These are phyloP conservation scores for Scytalidium lignicola DNA, from an alignment of 2,329 filamentous ascomycete genomes.

Conservation along the genomic window DNA sequence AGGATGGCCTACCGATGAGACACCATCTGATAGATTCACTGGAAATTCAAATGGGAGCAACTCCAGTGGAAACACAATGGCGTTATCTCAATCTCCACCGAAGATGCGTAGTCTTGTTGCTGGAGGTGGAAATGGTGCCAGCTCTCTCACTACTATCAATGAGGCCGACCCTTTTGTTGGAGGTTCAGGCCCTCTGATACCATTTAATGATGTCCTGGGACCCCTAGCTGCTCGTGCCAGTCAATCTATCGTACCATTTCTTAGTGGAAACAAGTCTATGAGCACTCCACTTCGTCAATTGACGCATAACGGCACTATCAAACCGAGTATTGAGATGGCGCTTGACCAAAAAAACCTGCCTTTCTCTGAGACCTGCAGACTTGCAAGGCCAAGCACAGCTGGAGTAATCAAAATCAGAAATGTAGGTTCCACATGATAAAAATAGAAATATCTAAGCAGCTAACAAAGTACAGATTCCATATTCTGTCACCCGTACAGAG, in stretches of 20 bases:
- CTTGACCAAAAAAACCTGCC: constrained; percentile 25
- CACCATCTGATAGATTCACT: constrained; percentile 2
- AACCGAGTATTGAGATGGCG: constrained; percentile 22
- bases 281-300: constrained; percentile 13
- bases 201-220: constrained; percentile 10
- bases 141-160: constrained; percentile 5
- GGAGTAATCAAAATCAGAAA: constrained; percentile 33
- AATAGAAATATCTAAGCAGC: constrained; percentile 4
- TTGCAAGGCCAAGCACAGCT: constrained; percentile 18
- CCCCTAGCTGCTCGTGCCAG: constrained; percentile 2
- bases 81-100: constrained; percentile 5
- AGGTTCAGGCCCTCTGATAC: constrained; percentile 1
- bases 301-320: constrained; percentile 14
- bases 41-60: neutral
- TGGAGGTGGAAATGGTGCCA: constrained; percentile 3
- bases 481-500: constrained; percentile 46
- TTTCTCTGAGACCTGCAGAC: constrained; percentile 30
- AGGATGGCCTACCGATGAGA: constrained; percentile 11
- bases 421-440: constrained; percentile 21
- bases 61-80: neutral
- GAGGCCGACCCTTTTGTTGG: constrained; percentile 12
- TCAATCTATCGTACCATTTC: neutral
- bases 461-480: constrained; percentile 46
- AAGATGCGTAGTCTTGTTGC: constrained; percentile 13
- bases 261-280: neutral